Conservation (phyloP, 345 rosid species). For the Nephelium lappaceum region DNA sequence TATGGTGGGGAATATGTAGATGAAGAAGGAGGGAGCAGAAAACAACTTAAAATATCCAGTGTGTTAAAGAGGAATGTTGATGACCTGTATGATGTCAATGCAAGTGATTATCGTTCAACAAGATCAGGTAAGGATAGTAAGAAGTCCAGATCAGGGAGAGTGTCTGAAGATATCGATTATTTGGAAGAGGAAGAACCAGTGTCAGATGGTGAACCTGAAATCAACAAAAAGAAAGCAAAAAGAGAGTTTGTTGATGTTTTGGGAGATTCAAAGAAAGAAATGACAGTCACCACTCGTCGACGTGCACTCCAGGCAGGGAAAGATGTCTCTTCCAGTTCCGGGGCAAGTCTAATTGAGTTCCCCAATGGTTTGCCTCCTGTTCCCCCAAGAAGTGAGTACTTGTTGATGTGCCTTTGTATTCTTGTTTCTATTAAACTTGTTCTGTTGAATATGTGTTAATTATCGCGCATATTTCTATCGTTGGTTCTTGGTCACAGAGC, state of each 20-base stretch:
- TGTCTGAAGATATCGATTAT: slow-evolving; percentile 41
- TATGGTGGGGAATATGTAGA: slow-evolving; percentile 29
- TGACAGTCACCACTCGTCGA: slow-evolving; percentile 54
- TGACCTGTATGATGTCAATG: slow-evolving; percentile 37
- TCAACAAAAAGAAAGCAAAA: slow-evolving; percentile 43
- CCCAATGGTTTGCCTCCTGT: slow-evolving; percentile 62
- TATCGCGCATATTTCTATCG: background rate
- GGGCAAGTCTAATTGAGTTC: slow-evolving; percentile 43
- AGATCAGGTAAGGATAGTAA: slow-evolving; percentile 39
- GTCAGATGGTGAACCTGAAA: slow-evolving; percentile 45
- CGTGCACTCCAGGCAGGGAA: slow-evolving; percentile 58
- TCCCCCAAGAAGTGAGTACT: slow-evolving; percentile 52
- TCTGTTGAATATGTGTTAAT: background rate
- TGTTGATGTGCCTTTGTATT: slow-evolving; percentile 4
- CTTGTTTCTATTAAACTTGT: slow-evolving; percentile 2
- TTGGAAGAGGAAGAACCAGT: slow-evolving; percentile 46
- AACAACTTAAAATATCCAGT: slow-evolving; percentile 43
- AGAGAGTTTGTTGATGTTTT: slow-evolving; percentile 42
- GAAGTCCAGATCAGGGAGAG: slow-evolving; percentile 35
- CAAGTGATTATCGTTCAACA: slow-evolving; percentile 29
- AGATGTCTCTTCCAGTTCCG: slow-evolving; percentile 33
- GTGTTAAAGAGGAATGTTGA: slow-evolving; percentile 44
- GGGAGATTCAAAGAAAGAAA: slow-evolving; percentile 46
- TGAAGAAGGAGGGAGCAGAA: slow-evolving; percentile 39
- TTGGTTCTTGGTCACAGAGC: slow-evolving; percentile 31